A percentile compares a stretch with the other conserved stretches of the same genome.
Conservation (phyloP, 2,329 filamentous ascomycete genomes). For the Coniochaeta sp. region DNA sequence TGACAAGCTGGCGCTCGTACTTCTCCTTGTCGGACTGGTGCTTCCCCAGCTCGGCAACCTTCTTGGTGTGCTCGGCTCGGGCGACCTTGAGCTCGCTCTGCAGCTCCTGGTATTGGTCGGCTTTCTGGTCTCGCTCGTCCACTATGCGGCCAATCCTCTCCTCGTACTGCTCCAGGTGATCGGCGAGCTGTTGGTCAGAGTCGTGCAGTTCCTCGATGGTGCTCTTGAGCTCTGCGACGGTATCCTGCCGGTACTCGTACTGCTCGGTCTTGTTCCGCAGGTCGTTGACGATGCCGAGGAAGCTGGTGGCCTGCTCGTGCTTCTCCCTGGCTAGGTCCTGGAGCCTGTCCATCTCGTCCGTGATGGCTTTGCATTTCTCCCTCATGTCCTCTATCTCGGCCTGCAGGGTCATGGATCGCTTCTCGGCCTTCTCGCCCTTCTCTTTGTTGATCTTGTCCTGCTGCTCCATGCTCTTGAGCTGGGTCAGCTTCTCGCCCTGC, state of each 20-base stretch:
- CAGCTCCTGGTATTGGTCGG: constrained; percentile 59
- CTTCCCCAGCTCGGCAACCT: constrained; percentile 63
- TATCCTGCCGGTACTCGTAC: constrained; percentile 61
- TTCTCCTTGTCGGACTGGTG: constrained; percentile 81
- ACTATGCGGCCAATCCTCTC: constrained; percentile 61
- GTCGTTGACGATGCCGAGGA: constrained; percentile 65
- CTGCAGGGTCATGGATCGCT: constrained; percentile 56
- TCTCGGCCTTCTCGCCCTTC: constrained; percentile 65
- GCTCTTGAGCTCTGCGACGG: constrained; percentile 60
- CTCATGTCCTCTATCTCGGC: constrained; percentile 57
- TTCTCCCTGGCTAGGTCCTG: constrained; percentile 49
- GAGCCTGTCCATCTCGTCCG: constrained; percentile 51
- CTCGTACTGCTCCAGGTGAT: constrained; percentile 70
- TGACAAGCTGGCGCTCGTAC: constrained; percentile 71
- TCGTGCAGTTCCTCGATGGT: constrained; percentile 74
- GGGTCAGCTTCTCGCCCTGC: constrained; percentile 66
- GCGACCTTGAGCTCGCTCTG: constrained; percentile 36
- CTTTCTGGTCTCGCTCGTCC: constrained; percentile 55
- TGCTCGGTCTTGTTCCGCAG: constrained; percentile 72
- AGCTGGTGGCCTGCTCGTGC: constrained; percentile 66
- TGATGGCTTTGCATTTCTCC: constrained; percentile 50
- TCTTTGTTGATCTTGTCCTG: constrained; percentile 81
- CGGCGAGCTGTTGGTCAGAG: constrained; percentile 67
- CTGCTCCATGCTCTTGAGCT: constrained; percentile 66
- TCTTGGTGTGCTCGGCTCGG: constrained; percentile 40